A percentile compares a stretch with the other conserved stretches of the same genome.
phyloP scores from a whole-genome alignment of 2,329 filamentous ascomycete species.

The Cladosporium sphaerospermum region DNA sequence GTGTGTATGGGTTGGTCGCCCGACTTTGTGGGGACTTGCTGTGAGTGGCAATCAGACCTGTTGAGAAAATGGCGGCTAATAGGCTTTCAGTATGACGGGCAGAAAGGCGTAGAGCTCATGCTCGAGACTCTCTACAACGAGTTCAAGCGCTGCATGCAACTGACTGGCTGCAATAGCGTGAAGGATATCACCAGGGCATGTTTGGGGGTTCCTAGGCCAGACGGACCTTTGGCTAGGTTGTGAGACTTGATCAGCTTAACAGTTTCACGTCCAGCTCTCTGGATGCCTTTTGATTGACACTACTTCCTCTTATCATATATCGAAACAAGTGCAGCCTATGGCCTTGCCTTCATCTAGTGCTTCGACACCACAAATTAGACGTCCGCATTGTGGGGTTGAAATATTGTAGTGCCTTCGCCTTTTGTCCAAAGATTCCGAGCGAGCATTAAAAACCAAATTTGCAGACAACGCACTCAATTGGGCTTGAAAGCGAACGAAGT shows the following conservation, averaged over 20 bases:
- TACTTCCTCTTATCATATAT: too few species aligned
- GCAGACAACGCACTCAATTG: too few species aligned
- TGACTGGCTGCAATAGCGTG: constrained; percentile 31
- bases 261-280: too few species aligned
- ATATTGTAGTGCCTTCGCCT: too few species aligned
- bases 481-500: too few species aligned
- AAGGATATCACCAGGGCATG: constrained; percentile 31
- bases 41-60: constrained; percentile 21
- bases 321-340: too few species aligned
- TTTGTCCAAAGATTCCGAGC: too few species aligned
- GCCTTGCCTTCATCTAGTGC: too few species aligned
- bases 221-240: constrained; percentile 31
- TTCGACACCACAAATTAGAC: too few species aligned
- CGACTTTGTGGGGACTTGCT: constrained; percentile 46
- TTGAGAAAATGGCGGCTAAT: constrained; percentile 7
- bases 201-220: constrained; percentile 24
- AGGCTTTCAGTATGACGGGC: constrained; percentile 29
- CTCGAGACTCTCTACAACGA: constrained; percentile 33
- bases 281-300: too few species aligned
- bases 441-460: too few species aligned
- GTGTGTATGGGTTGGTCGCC: constrained; percentile 44
- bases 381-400: too few species aligned
- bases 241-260: constrained; percentile 4
- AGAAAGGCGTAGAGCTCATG: constrained; percentile 35
- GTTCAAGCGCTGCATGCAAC: constrained; percentile 33